Evolutionary conservation across 805 yeast genomes (phyloP), one percentile per base, ranked within the genome.

Genomic region (Wickerhamiella lipophila): DNA sequence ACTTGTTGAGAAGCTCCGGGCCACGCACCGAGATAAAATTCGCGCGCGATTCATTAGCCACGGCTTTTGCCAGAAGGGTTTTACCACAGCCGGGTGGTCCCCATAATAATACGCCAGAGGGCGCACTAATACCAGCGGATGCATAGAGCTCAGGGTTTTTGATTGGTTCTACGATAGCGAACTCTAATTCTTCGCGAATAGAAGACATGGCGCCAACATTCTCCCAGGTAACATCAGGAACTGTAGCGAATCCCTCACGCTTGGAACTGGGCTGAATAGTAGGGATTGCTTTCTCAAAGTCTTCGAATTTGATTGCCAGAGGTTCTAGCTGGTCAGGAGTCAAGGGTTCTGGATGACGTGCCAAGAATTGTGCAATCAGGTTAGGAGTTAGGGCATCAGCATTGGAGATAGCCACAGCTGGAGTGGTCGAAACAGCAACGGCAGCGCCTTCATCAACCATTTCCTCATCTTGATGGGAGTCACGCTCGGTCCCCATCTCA

Each of bases 71-170:
- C 25, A 92, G 70, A 45, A 92, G 70, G 0, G 98, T 92, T 62
- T 92, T 92, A 73, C 98, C 98, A 68, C 97, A 92, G 32, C 98
- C 98, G 2, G 98, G 98, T 1, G 98, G 98, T 0, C 98, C 98
- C 98, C 98, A 92, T 72, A 92, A 75, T 22, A 92, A 68, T 1
- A 92, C 98, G 50, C 98, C 98, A 0, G 95, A 87, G 2, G 97
- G 97, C 0, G 96, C 96, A 49, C 86, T 78, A 39, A 92, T 88
- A 64, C 98, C 98, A 9, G 88, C 96, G 51, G 79, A 78, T 54
- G 78, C 79, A 61, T 83, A 92, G 18, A 89, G 67, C 53, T 89
- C 96, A 1, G 98, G 98, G 54, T 84, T 76, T 59, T 81, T 80
- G 56, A 92, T 88, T 0, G 98, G 98, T 63, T 89, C 96, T 1